Percentiles rank a stretch among this genome's conserved stretches.
These are phyloP conservation scores for Populus pruinosa DNA, from an alignment of 345 rosid species.

Conservation along the genomic window DNA sequence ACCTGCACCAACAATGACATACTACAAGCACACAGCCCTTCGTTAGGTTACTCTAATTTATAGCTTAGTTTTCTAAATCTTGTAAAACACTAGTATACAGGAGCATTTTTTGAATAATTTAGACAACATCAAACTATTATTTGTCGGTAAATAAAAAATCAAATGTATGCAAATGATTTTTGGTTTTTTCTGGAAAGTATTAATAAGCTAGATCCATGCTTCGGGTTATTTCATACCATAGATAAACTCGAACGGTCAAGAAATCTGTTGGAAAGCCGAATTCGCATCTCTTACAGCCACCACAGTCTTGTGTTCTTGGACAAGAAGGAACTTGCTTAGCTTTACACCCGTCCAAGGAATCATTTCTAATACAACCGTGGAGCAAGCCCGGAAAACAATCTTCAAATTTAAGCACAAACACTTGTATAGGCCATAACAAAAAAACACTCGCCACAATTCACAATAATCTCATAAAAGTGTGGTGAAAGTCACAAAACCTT, in stretches of 20 bases:
- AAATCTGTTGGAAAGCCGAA: background rate
- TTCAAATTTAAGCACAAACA: too few relatives aligned
- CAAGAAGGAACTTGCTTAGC: background rate
- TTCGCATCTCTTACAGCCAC: conserved; percentile 14
- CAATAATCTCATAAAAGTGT: too few relatives aligned
- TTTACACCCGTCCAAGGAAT: background rate
- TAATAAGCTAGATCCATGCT: too few relatives aligned
- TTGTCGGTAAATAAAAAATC: too few relatives aligned
- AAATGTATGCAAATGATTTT: too few relatives aligned
- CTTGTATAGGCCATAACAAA: too few relatives aligned
- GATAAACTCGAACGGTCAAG: background rate
- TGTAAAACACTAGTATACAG: background rate
- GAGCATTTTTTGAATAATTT: background rate
- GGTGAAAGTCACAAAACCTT: too few relatives aligned
- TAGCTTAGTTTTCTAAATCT: conserved; percentile 1
- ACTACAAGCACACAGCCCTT: conserved; percentile 15
- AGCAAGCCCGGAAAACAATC: too few relatives aligned
- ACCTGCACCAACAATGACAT: conserved; percentile 50
- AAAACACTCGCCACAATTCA: too few relatives aligned
- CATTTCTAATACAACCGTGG: background rate
- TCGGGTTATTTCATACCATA: background rate
- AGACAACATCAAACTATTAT: background rate
- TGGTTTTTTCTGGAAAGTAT: too few relatives aligned
- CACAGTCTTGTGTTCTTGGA: conserved; percentile 5
- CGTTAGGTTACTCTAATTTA: background rate